phyloP scores from a whole-genome alignment of 1,139 yeast species.

The Suhomyces bokatorum region DNA sequence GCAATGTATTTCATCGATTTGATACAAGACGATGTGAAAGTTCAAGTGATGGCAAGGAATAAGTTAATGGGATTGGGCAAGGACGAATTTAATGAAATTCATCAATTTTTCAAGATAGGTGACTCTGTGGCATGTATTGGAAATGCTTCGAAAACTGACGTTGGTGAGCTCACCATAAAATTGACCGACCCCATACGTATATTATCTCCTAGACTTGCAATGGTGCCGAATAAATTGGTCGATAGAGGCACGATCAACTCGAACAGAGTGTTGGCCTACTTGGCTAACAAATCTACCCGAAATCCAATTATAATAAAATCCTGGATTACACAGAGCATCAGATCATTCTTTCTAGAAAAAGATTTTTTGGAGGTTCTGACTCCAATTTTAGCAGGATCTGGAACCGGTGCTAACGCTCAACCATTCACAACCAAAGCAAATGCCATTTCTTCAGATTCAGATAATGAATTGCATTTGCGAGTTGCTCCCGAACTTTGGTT shows the following conservation, averaged over 20 bases:
- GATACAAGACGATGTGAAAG: conserved; percentile 52
- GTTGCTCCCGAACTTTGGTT: conserved; percentile 97
- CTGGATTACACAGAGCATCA: conserved; percentile 50
- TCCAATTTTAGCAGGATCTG: conserved; percentile 68
- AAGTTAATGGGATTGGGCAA: conserved; percentile 42
- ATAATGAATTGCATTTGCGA: conserved; percentile 55
- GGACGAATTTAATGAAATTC: conserved; percentile 47
- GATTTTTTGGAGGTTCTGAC: conserved; percentile 84
- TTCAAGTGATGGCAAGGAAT: conserved; percentile 65
- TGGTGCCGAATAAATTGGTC: conserved; percentile 59
- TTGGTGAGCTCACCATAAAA: conserved; percentile 77
- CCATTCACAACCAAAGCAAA: conserved; percentile 67
- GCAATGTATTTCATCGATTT: conserved; percentile 69
- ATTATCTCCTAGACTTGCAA: conserved; percentile 66
- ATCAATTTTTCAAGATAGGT: conserved; percentile 60
- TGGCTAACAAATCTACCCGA: conserved; percentile 54
- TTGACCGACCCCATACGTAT: conserved; percentile 49
- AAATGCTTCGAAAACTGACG: conserved; percentile 68
- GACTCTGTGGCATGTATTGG: conserved; percentile 71
- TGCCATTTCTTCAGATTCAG: conserved; percentile 39
- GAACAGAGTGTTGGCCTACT: conserved; percentile 73
- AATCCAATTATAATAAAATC: conserved; percentile 56
- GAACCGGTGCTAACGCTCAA: conserved; percentile 88
- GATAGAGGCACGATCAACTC: conserved; percentile 60
- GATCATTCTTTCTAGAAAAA: conserved; percentile 55